phyloP scores from a whole-genome alignment of 495 filamentous ascomycete genomes.

The Astrothelium subdiscretum region DNA sequence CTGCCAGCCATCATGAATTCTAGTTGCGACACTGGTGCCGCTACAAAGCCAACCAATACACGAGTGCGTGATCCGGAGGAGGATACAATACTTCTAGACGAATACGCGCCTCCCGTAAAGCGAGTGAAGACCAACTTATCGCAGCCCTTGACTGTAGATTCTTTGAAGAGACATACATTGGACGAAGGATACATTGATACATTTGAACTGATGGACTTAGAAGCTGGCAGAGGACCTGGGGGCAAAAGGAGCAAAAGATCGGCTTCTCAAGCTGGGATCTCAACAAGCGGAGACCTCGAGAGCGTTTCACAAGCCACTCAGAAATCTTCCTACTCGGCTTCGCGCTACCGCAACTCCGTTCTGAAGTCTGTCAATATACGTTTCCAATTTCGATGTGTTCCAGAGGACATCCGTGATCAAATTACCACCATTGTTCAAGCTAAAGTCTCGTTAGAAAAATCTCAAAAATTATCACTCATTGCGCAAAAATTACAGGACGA shows the following conservation, averaged over 20 bases:
- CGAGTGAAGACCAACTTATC: not conserved
- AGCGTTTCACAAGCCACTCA: not conserved
- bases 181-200: not conserved
- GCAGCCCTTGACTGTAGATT: not conserved
- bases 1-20: not conserved
- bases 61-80: not conserved
- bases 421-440: not conserved
- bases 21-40: not conserved
- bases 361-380: not conserved
- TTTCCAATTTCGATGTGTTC: not conserved
- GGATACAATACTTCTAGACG: not conserved
- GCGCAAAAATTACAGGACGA: not conserved
- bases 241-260: not conserved
- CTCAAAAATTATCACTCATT: not conserved
- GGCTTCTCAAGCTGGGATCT: not conserved
- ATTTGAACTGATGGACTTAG: too few relatives aligned
- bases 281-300: not conserved
- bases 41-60: not conserved
- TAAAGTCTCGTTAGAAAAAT: not conserved
- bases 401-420: not conserved
- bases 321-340: not conserved
- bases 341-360: not conserved
- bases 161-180: not conserved
- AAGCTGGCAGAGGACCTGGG: too few relatives aligned
- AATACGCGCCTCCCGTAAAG: not conserved